Evolutionary conservation across 495 filamentous ascomycete species (phyloP), one percentile per base, ranked within the genome.

Genomic region (Lasiosphaeria miniovina): DNA sequence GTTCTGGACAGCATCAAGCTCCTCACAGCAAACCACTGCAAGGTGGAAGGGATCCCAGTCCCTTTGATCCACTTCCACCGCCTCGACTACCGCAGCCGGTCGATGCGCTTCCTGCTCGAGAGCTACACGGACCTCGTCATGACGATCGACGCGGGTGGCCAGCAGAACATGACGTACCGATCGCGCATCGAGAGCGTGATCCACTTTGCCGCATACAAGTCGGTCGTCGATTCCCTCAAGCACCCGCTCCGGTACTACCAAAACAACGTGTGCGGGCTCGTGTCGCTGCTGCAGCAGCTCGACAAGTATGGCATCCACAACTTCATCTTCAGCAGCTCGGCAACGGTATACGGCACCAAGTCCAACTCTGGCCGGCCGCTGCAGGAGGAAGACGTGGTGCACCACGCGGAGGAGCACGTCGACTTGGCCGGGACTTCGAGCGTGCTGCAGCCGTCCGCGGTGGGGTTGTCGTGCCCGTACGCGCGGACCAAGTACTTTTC

Each of bases 321-420:
- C 15, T 85, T 88, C 62, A 82, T 88, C 61, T 88, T 88, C 69
- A 85, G 81, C 6, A 84, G 83, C 36, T 89, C 86, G 0, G 85
- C 75, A 24, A 78, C 83, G 4, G 84, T 88, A 14, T 88, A 88
- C 63, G 85, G 85, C 9, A 75, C 80, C 15, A 68, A 80, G 15
- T 80, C 83, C 31, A 81, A 82, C 41, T 72, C 73, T 6, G 81
- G 81, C 9, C 61, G 74, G 31, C 84, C 84, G 1, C 68, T 88
- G 43, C 77, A 77, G 36, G 85, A 88, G 59, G 82, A 86, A 58
- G 76, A 84, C 52, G 80, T 84, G 63, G 77, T 84, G 4, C 83
- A 86, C 72, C 80, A 81, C 57, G 70, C 75, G 10, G 82, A 81
- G 65, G 85, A 86, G 60, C 49, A 53, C 32, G 78, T 81, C 17